phyloP scores from a whole-genome alignment of 75 land plant species.

The Pinus taeda region DNA sequence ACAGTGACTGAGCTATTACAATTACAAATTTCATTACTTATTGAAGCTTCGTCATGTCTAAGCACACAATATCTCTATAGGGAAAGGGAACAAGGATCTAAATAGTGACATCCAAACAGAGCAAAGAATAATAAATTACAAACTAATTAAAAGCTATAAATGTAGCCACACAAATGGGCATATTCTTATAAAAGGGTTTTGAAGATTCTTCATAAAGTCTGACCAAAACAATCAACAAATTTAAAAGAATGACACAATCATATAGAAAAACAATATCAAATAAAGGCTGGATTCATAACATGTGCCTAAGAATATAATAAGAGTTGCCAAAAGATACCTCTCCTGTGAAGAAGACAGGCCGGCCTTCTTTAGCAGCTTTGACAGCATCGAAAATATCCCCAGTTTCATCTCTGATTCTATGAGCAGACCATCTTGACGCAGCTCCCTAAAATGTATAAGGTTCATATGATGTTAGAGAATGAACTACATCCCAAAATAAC shows the following conservation, averaged over 20 bases:
- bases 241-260: not conserved
- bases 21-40: no score
- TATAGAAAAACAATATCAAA: not conserved
- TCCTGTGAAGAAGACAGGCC: conserved; percentile 83
- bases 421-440: conserved; percentile 93
- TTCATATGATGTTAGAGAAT: not conserved
- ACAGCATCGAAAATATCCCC: conserved; percentile 75
- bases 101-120: no score
- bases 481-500: not conserved
- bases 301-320: not conserved
- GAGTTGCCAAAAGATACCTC: conserved; percentile 48
- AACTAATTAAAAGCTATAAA: no score
- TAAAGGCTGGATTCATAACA: not conserved
- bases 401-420: conserved; percentile 64
- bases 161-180: no score
- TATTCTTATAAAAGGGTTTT: no score
- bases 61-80: no score
- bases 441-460: conserved; percentile 55
- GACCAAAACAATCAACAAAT: no score
- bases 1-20: no score
- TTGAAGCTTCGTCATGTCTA: no score
- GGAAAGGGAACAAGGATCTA: no score
- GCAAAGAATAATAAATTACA: no score
- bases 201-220: no score
- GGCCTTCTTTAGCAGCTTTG: conserved; percentile 67